A percentile compares a stretch with the other conserved stretches of the same genome.
phyloP scores from a whole-genome alignment of 768 basidiomycete genomes.

The Neoboletus subvelutipes region DNA sequence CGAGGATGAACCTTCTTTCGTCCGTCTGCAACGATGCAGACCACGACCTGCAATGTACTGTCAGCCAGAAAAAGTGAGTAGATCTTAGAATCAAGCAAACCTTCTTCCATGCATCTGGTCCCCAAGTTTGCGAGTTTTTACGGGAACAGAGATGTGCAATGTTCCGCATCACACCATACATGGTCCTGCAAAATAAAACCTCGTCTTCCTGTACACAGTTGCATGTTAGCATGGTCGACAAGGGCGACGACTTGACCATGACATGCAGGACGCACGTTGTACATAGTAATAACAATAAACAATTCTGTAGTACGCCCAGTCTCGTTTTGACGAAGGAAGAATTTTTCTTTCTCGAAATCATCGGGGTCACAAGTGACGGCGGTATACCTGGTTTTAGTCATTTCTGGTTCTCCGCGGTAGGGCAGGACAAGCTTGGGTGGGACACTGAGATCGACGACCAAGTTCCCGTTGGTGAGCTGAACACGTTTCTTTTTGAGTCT shows the following conservation, averaged over 20 bases:
- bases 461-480: slow-evolving; percentile 81
- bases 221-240: slow-evolving; percentile 12
- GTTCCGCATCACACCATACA: slow-evolving; percentile 93
- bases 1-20: slow-evolving; percentile 80
- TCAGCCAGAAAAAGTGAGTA: not conserved
- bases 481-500: slow-evolving; percentile 82
- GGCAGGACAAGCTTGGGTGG: slow-evolving; percentile 83
- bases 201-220: slow-evolving; percentile 68
- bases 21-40: slow-evolving; percentile 90
- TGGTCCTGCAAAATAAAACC: slow-evolving; percentile 84
- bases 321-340: slow-evolving; percentile 83
- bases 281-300: slow-evolving; percentile 96
- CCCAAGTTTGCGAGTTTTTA: slow-evolving; percentile 93
- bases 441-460: slow-evolving; percentile 81
- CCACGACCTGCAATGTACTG: slow-evolving; percentile 61
- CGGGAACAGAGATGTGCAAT: slow-evolving; percentile 80
- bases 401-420: slow-evolving; percentile 68
- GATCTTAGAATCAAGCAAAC: slow-evolving; percentile 31
- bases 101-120: slow-evolving; percentile 96
- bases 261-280: slow-evolving; percentile 66
- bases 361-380: slow-evolving; percentile 95
- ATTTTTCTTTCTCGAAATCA: slow-evolving; percentile 81
- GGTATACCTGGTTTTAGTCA: slow-evolving; percentile 73
- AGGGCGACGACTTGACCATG: not conserved
- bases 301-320: slow-evolving; percentile 80